phyloP scores from a whole-genome alignment of 164 flowering plant genomes.

The Stephania yunnanensis region DNA sequence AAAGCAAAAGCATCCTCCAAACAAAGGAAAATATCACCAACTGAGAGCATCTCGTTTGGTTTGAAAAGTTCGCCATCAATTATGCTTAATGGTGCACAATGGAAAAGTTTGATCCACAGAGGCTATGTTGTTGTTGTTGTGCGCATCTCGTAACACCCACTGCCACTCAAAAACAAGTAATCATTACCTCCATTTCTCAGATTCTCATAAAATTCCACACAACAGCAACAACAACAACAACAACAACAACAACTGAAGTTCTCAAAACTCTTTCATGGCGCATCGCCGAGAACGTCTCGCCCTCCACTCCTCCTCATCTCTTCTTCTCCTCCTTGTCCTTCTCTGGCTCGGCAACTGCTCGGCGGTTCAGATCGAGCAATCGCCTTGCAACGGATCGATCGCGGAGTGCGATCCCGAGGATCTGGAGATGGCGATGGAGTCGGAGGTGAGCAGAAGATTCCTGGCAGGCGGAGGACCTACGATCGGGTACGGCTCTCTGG shows the following conservation, averaged over 20 bases:
- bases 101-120: too few species aligned
- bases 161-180: background rate
- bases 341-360: background rate
- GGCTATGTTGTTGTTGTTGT: too few species aligned
- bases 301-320: background rate
- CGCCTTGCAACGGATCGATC: background rate
- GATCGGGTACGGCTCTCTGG: background rate
- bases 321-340: background rate
- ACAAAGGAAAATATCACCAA: too few species aligned
- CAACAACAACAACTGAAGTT: too few species aligned
- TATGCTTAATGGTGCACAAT: too few species aligned
- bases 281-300: background rate
- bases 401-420: constrained; percentile 1
- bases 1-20: too few species aligned
- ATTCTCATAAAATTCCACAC: background rate
- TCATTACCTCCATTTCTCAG: background rate
- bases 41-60: too few species aligned
- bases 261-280: background rate
- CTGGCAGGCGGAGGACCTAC: background rate
- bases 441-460: constrained; percentile 4
- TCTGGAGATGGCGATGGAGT: constrained; percentile 2
- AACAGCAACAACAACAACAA: background rate
- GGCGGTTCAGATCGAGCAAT: background rate
- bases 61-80: too few species aligned
- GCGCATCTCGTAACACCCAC: too few species aligned